Percentiles rank a stretch among this genome's conserved stretches.
phyloP scores from a whole-genome alignment of 352 stramenopile genomes.

The Blastocystis sp. region DNA sequence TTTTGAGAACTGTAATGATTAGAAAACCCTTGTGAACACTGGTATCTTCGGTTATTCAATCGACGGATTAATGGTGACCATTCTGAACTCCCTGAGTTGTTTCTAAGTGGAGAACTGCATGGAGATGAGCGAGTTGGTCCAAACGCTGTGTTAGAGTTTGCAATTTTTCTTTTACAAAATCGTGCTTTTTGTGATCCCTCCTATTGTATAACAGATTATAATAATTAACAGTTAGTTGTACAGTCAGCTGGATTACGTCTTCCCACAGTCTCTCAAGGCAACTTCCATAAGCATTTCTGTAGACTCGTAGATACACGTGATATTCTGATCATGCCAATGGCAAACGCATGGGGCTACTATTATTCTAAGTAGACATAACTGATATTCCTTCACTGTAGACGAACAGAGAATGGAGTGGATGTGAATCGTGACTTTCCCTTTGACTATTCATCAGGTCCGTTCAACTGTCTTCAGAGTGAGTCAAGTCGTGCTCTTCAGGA shows the following conservation, averaged over 20 bases:
- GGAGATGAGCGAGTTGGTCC: conserved; percentile 55
- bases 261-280: not conserved
- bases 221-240: not conserved
- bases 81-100: conserved; percentile 18
- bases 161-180: conserved; percentile 45
- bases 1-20: not conserved
- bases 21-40: conserved; percentile 41
- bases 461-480: conserved; percentile 29
- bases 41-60: conserved; percentile 43
- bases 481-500: conserved; percentile 26
- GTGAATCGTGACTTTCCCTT: conserved; percentile 68
- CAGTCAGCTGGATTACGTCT: not conserved
- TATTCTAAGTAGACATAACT: not conserved
- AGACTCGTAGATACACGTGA: conserved; percentile 55
- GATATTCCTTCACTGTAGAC: not conserved
- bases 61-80: not conserved
- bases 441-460: not conserved
- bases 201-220: not conserved
- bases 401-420: conserved; percentile 19
- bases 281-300: not conserved
- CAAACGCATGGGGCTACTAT: conserved; percentile 62
- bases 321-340: conserved; percentile 63
- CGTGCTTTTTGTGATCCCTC: conserved; percentile 18
- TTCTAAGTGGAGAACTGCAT: conserved; percentile 67
- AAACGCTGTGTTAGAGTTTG: conserved; percentile 52